Evolutionary conservation across 2,329 filamentous ascomycete genomes (phyloP).

Genomic region (Gaeumannomyces sp.): DNA sequence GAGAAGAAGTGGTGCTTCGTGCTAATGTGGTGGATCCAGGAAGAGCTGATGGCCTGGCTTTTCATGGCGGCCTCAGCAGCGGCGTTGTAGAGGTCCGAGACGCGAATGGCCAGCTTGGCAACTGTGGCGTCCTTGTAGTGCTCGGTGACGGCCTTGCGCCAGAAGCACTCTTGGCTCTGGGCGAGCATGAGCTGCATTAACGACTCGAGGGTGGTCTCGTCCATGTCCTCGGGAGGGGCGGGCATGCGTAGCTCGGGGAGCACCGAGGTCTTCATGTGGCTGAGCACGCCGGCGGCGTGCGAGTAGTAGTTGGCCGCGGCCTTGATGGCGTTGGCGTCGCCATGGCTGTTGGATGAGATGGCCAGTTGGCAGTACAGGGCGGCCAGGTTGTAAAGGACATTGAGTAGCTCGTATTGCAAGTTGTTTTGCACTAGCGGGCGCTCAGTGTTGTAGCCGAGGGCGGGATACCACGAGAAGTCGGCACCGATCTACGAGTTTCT

Average conservation of each 20-base stretch:
- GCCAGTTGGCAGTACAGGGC: constrained; percentile 92
- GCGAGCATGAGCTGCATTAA: constrained; percentile 79
- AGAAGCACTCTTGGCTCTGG: constrained; percentile 95
- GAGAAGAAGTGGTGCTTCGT: constrained; percentile 98
- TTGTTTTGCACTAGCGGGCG: constrained; percentile 62
- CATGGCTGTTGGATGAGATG: constrained; percentile 63
- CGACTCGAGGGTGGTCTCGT: constrained; percentile 76
- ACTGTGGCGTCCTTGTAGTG: constrained; percentile 88
- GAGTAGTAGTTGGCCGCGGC: constrained; percentile 86
- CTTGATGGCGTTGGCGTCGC: constrained; percentile 71
- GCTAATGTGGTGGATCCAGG: constrained; percentile 97
- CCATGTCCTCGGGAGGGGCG: constrained; percentile 91
- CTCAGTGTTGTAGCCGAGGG: constrained; percentile 82
- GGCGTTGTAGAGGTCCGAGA: constrained; percentile 83
- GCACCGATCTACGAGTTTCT: constrained; percentile 63
- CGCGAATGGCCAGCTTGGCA: constrained; percentile 79
- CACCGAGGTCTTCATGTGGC: constrained; percentile 68
- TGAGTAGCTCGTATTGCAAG: constrained; percentile 78
- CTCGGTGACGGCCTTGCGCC: constrained; percentile 95
- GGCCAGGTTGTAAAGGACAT: constrained; percentile 87
- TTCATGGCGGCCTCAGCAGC: constrained; percentile 82
- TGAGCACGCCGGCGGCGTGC: constrained; percentile 75
- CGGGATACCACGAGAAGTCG: constrained; percentile 94
- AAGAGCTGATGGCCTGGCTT: constrained; percentile 81
- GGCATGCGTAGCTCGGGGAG: constrained; percentile 76